A percentile compares a stretch with the other conserved stretches of the same genome.
Conservation (phyloP, 2,329 filamentous ascomycete species). For the Pezicula carpinea region DNA sequence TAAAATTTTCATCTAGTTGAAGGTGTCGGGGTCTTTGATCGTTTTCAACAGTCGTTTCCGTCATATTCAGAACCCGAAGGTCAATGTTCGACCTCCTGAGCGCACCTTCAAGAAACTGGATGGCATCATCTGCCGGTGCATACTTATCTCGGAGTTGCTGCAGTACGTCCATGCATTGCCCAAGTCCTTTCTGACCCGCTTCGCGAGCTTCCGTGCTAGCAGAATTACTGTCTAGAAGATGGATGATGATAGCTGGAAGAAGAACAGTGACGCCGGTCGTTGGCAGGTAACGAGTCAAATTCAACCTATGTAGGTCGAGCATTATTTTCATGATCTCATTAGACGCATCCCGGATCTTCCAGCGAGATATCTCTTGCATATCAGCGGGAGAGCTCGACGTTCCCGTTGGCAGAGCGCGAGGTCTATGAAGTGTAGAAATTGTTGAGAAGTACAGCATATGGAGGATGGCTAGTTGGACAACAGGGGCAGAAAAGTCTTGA, state of each 20-base stretch:
- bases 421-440: constrained; percentile 76
- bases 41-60: not conserved
- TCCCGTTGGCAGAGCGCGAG: constrained; percentile 21
- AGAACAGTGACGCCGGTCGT: constrained; percentile 90
- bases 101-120: constrained; percentile 86
- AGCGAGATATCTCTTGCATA: constrained; percentile 75
- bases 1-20: no score
- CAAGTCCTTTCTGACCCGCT: constrained; percentile 73
- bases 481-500: constrained; percentile 50
- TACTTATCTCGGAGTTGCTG: constrained; percentile 85
- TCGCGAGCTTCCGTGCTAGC: constrained; percentile 67
- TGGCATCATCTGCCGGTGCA: constrained; percentile 89
- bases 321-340: constrained; percentile 82
- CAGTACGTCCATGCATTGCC: constrained; percentile 89
- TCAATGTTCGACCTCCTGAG: constrained; percentile 77
- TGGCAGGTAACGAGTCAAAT: constrained; percentile 74
- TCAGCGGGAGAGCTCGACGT: constrained; percentile 33
- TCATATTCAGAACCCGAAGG: constrained; percentile 10
- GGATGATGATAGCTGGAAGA: constrained; percentile 88
- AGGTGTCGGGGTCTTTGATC: no score
- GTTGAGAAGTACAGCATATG: constrained; percentile 92
- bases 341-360: constrained; percentile 78
- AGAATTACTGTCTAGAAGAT: constrained; percentile 87
- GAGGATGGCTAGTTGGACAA: constrained; percentile 72
- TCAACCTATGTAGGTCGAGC: constrained; percentile 65